These are phyloP conservation scores for Paraconiothyrium brasiliense DNA, from an alignment of 2,329 filamentous ascomycete genomes.

Conservation along the genomic window DNA sequence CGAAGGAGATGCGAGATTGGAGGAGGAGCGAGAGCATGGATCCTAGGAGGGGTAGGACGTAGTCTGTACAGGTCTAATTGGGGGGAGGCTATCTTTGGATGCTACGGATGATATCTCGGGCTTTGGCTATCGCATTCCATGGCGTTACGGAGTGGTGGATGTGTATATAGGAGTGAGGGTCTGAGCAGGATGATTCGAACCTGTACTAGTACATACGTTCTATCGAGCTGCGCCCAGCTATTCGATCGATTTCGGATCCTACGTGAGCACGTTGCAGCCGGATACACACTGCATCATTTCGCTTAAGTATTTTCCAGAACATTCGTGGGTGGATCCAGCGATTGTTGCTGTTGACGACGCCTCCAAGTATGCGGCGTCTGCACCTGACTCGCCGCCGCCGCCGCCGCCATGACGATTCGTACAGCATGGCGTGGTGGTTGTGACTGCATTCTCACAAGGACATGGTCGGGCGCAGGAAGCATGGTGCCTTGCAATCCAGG, in stretches of 20 bases:
- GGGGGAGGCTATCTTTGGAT: neutral
- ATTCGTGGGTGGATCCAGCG: neutral
- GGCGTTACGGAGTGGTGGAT: constrained; percentile 1
- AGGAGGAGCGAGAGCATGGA: constrained; percentile 82
- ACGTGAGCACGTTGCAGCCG: neutral
- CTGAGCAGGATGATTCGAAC: neutral
- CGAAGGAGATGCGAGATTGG: constrained; percentile 89
- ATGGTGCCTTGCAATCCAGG: neutral
- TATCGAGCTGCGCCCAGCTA: neutral
- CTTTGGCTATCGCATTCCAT: constrained; percentile 6
- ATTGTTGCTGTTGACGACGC: neutral
- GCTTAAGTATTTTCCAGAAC: neutral
- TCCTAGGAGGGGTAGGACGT: constrained; percentile 73
- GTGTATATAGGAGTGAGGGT: neutral
- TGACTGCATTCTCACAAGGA: neutral
- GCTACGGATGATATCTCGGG: constrained; percentile 6
- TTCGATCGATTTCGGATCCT: neutral
- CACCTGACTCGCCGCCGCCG: neutral
- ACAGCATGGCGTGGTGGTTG: neutral
- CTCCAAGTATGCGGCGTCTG: neutral
- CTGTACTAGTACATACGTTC: neutral
- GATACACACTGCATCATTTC: neutral
- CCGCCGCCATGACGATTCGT: neutral
- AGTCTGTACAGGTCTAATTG: neutral
- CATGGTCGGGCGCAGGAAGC: neutral